These are phyloP conservation scores for Penicillium sp. DNA, from an alignment of 2,329 filamentous ascomycete species.

Conservation along the genomic window DNA sequence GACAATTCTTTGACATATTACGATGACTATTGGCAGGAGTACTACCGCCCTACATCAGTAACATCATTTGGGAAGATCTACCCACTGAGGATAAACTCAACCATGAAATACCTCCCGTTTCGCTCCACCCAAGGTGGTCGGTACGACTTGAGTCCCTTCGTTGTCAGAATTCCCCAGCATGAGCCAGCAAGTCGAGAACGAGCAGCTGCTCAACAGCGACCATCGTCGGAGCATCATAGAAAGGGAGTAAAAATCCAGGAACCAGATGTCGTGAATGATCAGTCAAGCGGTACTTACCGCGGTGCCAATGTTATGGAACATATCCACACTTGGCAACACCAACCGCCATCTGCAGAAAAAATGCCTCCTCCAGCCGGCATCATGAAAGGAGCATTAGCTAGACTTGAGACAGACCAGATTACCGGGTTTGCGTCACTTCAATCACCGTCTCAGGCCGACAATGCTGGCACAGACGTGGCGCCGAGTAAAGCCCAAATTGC, in stretches of 20 bases:
- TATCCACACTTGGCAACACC: constrained; percentile 27
- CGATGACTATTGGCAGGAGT: constrained; percentile 97
- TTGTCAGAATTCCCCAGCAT: constrained; percentile 60
- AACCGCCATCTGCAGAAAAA: constrained; percentile 32
- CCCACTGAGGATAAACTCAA: constrained; percentile 86
- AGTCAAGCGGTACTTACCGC: constrained; percentile 32
- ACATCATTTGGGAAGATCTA: constrained; percentile 93
- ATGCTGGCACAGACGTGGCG: constrained; percentile 40
- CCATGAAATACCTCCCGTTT: constrained; percentile 75
- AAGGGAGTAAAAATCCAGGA: constrained; percentile 70
- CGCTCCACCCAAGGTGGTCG: constrained; percentile 63
- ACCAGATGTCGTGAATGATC: constrained; percentile 48
- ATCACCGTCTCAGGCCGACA: constrained; percentile 44
- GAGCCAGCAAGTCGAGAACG: constrained; percentile 57
- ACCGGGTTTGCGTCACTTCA: constrained; percentile 18
- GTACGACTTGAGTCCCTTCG: constrained; percentile 85
- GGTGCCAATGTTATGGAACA: constrained; percentile 18
- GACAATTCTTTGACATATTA: constrained; percentile 51
- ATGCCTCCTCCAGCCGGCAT: constrained; percentile 44
- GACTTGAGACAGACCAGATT: constrained; percentile 19
- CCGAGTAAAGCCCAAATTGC: constrained; percentile 74
- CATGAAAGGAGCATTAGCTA: constrained; percentile 49
- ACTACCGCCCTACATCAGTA: constrained; percentile 82
- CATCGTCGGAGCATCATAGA: constrained; percentile 39
- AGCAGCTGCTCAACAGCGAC: constrained; percentile 20